Base-by-base conservation (phyloP, 805 yeast genomes). In the Sugiyamaella americana region DNA sequence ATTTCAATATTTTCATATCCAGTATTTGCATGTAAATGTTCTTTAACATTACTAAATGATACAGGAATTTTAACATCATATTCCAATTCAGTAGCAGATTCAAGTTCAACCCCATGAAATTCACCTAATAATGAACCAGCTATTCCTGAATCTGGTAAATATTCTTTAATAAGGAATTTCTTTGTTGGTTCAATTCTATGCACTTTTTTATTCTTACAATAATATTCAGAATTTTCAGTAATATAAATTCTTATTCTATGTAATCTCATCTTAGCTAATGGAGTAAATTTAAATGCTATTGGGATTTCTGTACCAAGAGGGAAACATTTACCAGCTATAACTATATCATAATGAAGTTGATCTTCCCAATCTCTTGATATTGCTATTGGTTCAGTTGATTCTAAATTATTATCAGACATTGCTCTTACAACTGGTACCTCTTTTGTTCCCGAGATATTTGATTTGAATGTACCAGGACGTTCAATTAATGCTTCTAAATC, bases 361-460 rank as follows among this genome's bases (percentile, higher is more conserved):
- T 86, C 88, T 63, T 91, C 98, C 98, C 98, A 93, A 54, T 86
- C 91, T 50, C 95, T 74, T 22, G 83, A 74, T 32, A 93, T 87
- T 3, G 87, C 85, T 45, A 93, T 91, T 0, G 98, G 98, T 61
- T 93, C 98, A 52, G 84, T 81, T 59, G 85, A 91, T 61, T 93
- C 98, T 20, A 83, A 74, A 36, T 87, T 84, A 34, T 76, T 77
- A 48, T 84, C 88, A 1, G 86, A 72, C 8, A 89, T 89, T 0
- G 88, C 74, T 52, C 98, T 71, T 3, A 93, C 76, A 16, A 93
- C 68, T 1, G 69, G 71, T 1, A 93, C 72, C 1, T 85, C 85
- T 32, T 76, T 62, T 46, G 72, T 71, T 1, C 88, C 93, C 4
- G 66, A 58, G 22, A 93, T 64, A 55, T 83, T 84, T 20, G 87